Base-by-base conservation (phyloP, 441 rosid genomes). In the Gossypium trilobum region DNA sequence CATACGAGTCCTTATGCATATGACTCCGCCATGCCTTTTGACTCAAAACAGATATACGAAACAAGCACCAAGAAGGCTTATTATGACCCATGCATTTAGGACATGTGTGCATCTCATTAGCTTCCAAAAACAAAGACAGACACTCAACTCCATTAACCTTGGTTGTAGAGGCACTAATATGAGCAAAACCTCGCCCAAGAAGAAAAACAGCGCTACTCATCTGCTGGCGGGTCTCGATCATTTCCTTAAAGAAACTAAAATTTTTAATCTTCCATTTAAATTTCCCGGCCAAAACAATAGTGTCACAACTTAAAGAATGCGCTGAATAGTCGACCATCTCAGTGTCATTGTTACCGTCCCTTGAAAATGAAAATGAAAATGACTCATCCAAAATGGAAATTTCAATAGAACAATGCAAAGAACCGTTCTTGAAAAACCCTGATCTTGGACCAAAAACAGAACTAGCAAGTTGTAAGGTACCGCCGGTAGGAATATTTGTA, bases 231-330 rank as follows among this genome's bases (percentile, higher is more conserved):
- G 97, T 92, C 84, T 91, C 92, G 0, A 95, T 89, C 97, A 95
- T 95, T n/a, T 92, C 97, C 79, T 89, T 89, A 59, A 95, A 95
- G 76, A 95, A 78, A 76, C 97, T 87, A 84, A 95, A 95, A 76
- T 92, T 95, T 80, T 95, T 91, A 0, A 95, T 97, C 69, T 89
- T 95, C 99, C 97, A 95, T 25, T 95, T 92, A 71, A 91, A 92
- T 27, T 91, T 95, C 0, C 99, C 97, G 67, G 88, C 91, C 80
- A 89, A 82, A 0, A 89, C 93, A 83, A 89, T 92, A 0, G 93
- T 82, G n/a, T 80, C 86, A 2, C 93, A 90, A 10, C 85, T 89
- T 60, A 74, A 11, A 5, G 80, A 75, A 2, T 81, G 72, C 1
- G 74, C 59, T 13, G 83, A 70, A 0, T 88, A 82, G 14, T 86